Evolutionary conservation across 2,329 filamentous ascomycete genomes (phyloP), one percentile per base, ranked within the genome.

Genomic region (Raffaelea arxii): DNA sequence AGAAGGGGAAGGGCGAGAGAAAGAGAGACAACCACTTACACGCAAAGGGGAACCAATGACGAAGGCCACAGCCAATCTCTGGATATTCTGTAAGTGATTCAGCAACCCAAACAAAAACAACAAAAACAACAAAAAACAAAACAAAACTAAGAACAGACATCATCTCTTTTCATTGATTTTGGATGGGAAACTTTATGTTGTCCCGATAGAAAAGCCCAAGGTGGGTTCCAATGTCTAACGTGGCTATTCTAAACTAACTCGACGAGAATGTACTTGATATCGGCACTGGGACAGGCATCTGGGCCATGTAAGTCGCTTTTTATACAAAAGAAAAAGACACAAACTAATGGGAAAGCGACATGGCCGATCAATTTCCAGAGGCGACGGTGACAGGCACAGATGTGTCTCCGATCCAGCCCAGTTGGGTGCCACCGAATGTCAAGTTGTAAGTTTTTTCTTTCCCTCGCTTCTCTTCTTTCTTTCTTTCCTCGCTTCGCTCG

Each of bases 351-450:
- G n/a, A n/a, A n/a, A n/a, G n/a, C n/a, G 49, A 51, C 32, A 48
- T 51, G 41, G 49, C 49, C 38, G 49, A 51, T 21, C 24, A 35
- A 3, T 38, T 44, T 35, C 46, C 40, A 5, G 44, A 35, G 14
- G 24, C 37, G 10, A 42, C 36, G 27, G 67, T 70, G 42, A 64
- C 58, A 37, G 67, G 67, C 35, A 69, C 64, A 16, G 67, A 71
- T 47, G 59, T 71, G 3, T 70, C 67, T 4, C 66, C 67, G 6
- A 65, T 68, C 18, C 51, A 51, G 43, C 49, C 49, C 4, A 45
- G 41, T 10, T 53, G 44, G 48, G 36, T 51, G 3, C 49, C 51
- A 1, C 44, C 47, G 2, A 53, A 51, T 24, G 22, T 49, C 6
- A 18, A 27, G 7, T 47, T 50, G 48, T 50, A n/a, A 32, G 48